phyloP scores from a whole-genome alignment of 2,329 filamentous ascomycete genomes.

The Aspergillus chevalieri region DNA sequence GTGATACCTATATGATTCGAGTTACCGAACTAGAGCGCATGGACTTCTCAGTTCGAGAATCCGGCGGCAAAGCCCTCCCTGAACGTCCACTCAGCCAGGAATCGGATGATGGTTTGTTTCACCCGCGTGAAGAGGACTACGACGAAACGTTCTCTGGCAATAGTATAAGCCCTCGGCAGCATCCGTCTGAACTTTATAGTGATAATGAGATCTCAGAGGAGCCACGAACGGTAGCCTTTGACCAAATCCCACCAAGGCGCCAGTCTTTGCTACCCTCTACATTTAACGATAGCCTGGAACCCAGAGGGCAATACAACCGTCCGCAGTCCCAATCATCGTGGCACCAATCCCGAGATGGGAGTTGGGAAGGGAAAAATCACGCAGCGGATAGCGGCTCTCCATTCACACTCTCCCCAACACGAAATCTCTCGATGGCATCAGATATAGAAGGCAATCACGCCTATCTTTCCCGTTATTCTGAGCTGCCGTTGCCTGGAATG shows the following conservation, averaged over 20 bases:
- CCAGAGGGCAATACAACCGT: conserved; percentile 41
- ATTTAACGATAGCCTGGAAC: conserved; percentile 22
- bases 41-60: conserved; percentile 44
- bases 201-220: conserved; percentile 18
- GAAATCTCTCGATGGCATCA: background rate
- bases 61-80: conserved; percentile 69
- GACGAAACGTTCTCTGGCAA: conserved; percentile 42
- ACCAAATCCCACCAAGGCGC: conserved; percentile 29
- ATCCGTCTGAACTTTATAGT: conserved; percentile 40
- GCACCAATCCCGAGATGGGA: background rate
- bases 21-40: conserved; percentile 80
- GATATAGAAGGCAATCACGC: background rate
- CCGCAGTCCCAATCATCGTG: conserved; percentile 15
- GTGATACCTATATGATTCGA: conserved; percentile 81
- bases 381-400: background rate
- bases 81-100: conserved; percentile 60
- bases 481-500: conserved; percentile 16
- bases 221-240: conserved; percentile 17
- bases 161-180: conserved; percentile 48
- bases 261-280: conserved; percentile 35
- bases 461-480: conserved; percentile 6
- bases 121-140: conserved; percentile 29
- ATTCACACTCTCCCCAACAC: background rate
- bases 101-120: conserved; percentile 39
- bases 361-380: conserved; percentile 4